Evolutionary conservation across 225 moss, liverwort and hornwort genomes (phyloP), one percentile per base, ranked within the genome.

Genomic region (Physcomitrium patens): DNA sequence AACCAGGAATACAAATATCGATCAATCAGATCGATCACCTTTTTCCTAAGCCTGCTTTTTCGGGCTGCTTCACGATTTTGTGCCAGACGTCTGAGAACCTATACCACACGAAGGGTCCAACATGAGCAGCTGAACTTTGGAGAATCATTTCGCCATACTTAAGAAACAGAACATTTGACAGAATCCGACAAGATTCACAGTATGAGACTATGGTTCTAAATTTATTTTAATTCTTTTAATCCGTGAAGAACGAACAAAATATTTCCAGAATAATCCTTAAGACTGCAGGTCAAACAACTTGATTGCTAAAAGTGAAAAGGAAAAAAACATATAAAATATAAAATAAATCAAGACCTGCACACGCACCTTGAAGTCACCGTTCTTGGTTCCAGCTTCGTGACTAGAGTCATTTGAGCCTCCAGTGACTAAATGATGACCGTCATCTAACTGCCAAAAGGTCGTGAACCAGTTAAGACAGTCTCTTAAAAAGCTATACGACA

Each of bases 21-120:
- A 7, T 37, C 7, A 37, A 37, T 37, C 31, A 69, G 19, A 62
- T 5, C 12, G 3, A 82, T 52, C 54, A 99, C 99, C 95, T 99
- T 99, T 72, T 99, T 99, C 57, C 99, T 87, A 12, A 99, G 90
- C 81, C 99, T 90, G 77, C 95, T 95, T 78, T 99, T 99, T 18
- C 99, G 99, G 70, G 99, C 99, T 74, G 99, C 99, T 84, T 99
- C 99, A 66, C 99, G 95, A 81, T 99, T 99, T 68, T 99, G 99
- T 26, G 95, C 99, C 76, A 99, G 71, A 37, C 99, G 91, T 56
- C 99, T 93, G 17, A 99, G 88, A 61, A 93, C 99, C 99, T 99
- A 92, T 74, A 79, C 60, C 45, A 55, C 45, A 60, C 41, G 50
- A 56, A 68, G 80, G 50, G 28, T 77, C 77, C n/a, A 3, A 55